Evolutionary conservation across 2,329 filamentous ascomycete species (phyloP).

Genomic region (Apiospora malaysiana): DNA sequence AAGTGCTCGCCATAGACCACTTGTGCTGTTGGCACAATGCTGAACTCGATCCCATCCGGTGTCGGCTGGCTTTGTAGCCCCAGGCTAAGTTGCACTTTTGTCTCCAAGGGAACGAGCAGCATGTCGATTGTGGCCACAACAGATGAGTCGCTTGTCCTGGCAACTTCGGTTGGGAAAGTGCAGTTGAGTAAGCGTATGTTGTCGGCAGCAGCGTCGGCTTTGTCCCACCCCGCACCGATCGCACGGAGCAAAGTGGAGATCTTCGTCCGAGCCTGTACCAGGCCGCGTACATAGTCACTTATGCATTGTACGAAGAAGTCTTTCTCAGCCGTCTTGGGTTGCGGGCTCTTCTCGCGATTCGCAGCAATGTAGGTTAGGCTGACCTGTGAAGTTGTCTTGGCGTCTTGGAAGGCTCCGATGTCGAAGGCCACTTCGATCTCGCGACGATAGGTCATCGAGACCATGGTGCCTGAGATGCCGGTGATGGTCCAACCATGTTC

Average conservation of each 20-base stretch:
- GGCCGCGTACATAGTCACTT: constrained; percentile 67
- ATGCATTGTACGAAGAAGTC: constrained; percentile 79
- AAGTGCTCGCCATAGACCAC: constrained; percentile 82
- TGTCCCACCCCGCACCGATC: constrained; percentile 70
- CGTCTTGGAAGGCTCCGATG: constrained; percentile 61
- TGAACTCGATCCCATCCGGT: constrained; percentile 59
- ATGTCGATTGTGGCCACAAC: constrained; percentile 67
- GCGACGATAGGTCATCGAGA: constrained; percentile 77
- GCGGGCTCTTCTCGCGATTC: constrained; percentile 56
- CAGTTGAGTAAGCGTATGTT: constrained; percentile 67
- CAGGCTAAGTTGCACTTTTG: constrained; percentile 70
- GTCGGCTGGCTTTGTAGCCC: constrained; percentile 55
- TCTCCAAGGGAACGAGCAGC: constrained; percentile 68
- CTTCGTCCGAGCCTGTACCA: constrained; percentile 63
- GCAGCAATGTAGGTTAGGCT: constrained; percentile 74
- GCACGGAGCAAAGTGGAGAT: constrained; percentile 63
- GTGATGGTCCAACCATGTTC: constrained; percentile 75
- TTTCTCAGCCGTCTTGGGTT: constrained; percentile 67
- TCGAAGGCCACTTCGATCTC: constrained; percentile 79
- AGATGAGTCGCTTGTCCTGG: constrained; percentile 67
- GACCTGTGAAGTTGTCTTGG: constrained; percentile 59
- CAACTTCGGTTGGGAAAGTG: constrained; percentile 68
- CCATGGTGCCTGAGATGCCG: constrained; percentile 62
- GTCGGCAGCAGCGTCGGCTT: constrained; percentile 62
- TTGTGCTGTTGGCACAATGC: constrained; percentile 58